Conservation (phyloP, 1,139 yeast genomes). For the Hansenula anomala region DNA sequence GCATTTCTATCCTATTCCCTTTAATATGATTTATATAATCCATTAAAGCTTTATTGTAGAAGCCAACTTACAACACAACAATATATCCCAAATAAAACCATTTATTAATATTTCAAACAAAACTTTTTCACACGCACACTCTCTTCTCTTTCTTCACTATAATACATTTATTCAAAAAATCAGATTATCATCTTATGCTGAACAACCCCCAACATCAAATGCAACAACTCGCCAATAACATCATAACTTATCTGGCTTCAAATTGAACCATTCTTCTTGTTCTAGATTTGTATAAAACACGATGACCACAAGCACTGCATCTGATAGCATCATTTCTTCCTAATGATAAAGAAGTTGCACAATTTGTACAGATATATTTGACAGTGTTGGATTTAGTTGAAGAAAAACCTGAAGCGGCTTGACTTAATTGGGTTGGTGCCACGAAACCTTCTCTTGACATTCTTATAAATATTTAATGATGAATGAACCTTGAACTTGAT, state of each 20-base stretch:
- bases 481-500: neutral
- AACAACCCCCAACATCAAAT: neutral
- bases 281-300: constrained; percentile 95
- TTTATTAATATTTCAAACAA: no score
- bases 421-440: constrained; percentile 75
- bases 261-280: constrained; percentile 79
- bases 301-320: constrained; percentile 98
- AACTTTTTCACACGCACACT: no score
- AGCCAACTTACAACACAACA: no score
- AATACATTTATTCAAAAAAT: no score
- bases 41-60: no score
- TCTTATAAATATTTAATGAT: neutral
- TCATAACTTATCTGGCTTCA: constrained; percentile 21
- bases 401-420: constrained; percentile 65
- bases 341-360: constrained; percentile 85
- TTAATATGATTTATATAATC: no score
- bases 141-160: no score
- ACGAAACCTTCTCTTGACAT: constrained; percentile 90
- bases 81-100: neutral
- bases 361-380: constrained; percentile 92
- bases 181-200: neutral
- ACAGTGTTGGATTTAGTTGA: constrained; percentile 80
- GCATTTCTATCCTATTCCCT: no score
- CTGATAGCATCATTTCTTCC: constrained; percentile 95
- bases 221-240: no score